Conservation (phyloP, 306 rosid species). For the Fragaria ananassa region DNA sequence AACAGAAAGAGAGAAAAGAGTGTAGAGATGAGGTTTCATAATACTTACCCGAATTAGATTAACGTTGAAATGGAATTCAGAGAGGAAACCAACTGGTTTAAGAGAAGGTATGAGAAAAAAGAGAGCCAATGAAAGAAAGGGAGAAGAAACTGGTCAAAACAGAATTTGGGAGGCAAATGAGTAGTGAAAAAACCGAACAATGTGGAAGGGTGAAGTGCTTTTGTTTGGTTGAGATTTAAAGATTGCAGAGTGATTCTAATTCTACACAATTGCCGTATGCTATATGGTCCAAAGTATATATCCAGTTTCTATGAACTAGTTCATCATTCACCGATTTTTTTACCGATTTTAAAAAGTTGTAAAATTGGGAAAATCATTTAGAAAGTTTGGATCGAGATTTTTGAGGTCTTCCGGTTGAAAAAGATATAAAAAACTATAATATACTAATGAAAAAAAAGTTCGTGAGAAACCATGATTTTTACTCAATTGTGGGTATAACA, state of each 20-base stretch:
- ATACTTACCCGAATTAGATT: neutral
- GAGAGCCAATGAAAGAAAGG: neutral
- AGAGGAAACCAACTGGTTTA: neutral
- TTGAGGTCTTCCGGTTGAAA: neutral
- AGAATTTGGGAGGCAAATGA: neutral
- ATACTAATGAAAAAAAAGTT: neutral
- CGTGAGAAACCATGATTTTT: neutral
- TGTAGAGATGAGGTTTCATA: neutral
- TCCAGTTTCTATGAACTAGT: neutral
- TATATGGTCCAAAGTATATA: neutral
- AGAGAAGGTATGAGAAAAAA: neutral
- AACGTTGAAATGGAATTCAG: neutral
- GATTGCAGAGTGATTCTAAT: neutral
- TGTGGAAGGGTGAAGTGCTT: neutral
- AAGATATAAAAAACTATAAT: neutral
- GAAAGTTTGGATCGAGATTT: neutral
- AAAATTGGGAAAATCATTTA: neutral
- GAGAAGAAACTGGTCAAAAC: constrained; percentile 7
- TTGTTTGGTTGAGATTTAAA: constrained; percentile 1
- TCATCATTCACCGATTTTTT: neutral
- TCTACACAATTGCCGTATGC: neutral
- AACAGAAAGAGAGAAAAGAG: neutral
- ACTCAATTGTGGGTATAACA: neutral
- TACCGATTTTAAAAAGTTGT: neutral
- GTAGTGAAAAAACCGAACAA: neutral